Evolutionary conservation across 2,329 filamentous ascomycete species (phyloP).

Genomic region (Claviceps arundinis): DNA sequence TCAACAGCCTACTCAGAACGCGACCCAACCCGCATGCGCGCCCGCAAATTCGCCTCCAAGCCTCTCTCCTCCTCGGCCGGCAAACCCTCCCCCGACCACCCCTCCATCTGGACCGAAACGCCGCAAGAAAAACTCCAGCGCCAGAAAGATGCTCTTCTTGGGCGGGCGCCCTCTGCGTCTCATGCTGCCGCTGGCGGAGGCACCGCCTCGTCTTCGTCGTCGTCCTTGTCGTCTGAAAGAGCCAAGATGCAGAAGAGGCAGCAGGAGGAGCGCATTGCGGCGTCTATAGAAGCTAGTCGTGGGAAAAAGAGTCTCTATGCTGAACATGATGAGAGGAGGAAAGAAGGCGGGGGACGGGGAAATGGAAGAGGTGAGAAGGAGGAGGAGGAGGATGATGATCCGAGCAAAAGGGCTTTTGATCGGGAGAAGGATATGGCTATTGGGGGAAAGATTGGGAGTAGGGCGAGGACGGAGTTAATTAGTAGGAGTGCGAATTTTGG

Average conservation of each 20-base stretch:
- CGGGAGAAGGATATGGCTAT: slow-evolving; percentile 86
- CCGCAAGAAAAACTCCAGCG: slow-evolving; percentile 75
- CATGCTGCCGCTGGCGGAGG: slow-evolving; percentile 23
- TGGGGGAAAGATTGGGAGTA: slow-evolving; percentile 55
- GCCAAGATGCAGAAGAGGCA: slow-evolving; percentile 43
- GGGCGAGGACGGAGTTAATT: slow-evolving; percentile 66
- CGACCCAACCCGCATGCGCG: slow-evolving; percentile 73
- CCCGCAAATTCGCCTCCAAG: slow-evolving; percentile 67
- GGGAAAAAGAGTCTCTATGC: slow-evolving; percentile 46
- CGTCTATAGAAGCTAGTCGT: slow-evolving; percentile 39
- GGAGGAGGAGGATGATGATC: slow-evolving; percentile 83
- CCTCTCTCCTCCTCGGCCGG: slow-evolving; percentile 15
- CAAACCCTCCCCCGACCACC: slow-evolving; percentile 27
- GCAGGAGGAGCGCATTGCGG: slow-evolving; percentile 31
- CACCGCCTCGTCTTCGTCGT: slow-evolving; percentile 14
- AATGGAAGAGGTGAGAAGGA: slow-evolving; percentile 28
- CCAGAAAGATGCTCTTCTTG: slow-evolving; percentile 70
- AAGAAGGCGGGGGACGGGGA: slow-evolving; percentile 23
- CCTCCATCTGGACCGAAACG: slow-evolving; percentile 80
- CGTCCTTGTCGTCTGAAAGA: slow-evolving; percentile 4
- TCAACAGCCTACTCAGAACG: slow-evolving; percentile 43
- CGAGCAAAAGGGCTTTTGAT: slow-evolving; percentile 79
- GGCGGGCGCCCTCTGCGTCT: slow-evolving; percentile 36
- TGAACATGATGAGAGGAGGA: slow-evolving; percentile 31
- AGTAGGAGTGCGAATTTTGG: slow-evolving; percentile 71